These are phyloP conservation scores for Fusarium verrucosum DNA, from an alignment of 2,329 filamentous ascomycete genomes.

Conservation along the genomic window DNA sequence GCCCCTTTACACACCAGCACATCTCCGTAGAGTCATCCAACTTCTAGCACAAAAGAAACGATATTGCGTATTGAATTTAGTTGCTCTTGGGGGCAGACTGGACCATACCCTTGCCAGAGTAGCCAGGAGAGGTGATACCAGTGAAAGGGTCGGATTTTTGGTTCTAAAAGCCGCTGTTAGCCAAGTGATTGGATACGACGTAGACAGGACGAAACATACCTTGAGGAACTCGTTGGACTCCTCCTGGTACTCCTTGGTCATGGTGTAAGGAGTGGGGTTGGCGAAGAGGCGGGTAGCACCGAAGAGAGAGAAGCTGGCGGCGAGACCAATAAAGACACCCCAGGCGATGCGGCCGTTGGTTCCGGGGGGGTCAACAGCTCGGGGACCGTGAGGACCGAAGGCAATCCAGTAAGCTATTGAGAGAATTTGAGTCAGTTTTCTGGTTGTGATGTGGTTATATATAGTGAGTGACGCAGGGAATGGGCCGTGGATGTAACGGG, in stretches of 20 bases:
- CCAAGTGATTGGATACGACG: background rate
- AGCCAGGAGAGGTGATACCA: slow-evolving; percentile 81
- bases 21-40: slow-evolving; percentile 45
- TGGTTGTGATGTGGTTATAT: slow-evolving; percentile 21
- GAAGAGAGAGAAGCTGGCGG: slow-evolving; percentile 76
- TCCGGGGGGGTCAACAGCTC: slow-evolving; percentile 81
- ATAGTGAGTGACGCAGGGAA: slow-evolving; percentile 22
- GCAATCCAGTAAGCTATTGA: slow-evolving; percentile 95
- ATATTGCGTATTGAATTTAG: slow-evolving; percentile 50
- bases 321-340: slow-evolving; percentile 75
- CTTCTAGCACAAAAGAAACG: slow-evolving; percentile 51
- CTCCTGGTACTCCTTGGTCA: slow-evolving; percentile 98
- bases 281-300: slow-evolving; percentile 75
- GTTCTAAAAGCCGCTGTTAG: slow-evolving; percentile 60
- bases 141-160: slow-evolving; percentile 89
- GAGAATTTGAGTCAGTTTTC: slow-evolving; percentile 53
- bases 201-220: slow-evolving; percentile 59
- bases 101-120: slow-evolving; percentile 80
- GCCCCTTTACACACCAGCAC: slow-evolving; percentile 50
- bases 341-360: slow-evolving; percentile 82
- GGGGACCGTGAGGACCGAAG: slow-evolving; percentile 95
- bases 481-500: slow-evolving; percentile 21
- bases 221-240: slow-evolving; percentile 92
- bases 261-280: slow-evolving; percentile 78
- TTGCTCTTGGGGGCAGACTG: slow-evolving; percentile 70